Evolutionary conservation across 306 rosid genomes (phyloP).

Genomic region (Acacia melanoxylon): DNA sequence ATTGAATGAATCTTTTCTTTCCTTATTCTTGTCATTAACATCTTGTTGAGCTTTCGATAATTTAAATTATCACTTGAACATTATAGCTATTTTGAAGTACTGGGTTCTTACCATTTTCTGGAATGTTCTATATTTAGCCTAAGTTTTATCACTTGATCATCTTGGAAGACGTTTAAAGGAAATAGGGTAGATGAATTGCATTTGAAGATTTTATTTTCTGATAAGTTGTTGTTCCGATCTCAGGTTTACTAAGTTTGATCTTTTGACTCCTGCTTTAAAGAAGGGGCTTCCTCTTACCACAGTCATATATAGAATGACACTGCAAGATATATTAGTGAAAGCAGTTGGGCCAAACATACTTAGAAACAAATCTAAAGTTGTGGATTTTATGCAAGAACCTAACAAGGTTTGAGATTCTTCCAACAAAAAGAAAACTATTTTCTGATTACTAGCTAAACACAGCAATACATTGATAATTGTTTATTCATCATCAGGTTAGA

Average conservation of each 20-base stretch:
- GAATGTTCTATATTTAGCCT: background rate
- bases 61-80: background rate
- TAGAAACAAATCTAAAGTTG: slow-evolving; percentile 49
- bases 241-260: slow-evolving; percentile 47
- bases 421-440: background rate
- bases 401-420: slow-evolving; percentile 37
- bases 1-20: background rate
- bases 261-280: slow-evolving; percentile 45
- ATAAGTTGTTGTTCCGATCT: background rate
- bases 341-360: slow-evolving; percentile 47
- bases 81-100: background rate
- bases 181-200: background rate
- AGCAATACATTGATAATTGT: background rate
- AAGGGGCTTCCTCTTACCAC: slow-evolving; percentile 42
- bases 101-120: background rate
- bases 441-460: background rate
- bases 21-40: background rate
- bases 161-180: slow-evolving; percentile 6
- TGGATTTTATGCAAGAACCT: slow-evolving; percentile 40
- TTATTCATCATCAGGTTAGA: slow-evolving; percentile 30
- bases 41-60: background rate
- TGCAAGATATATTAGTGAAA: slow-evolving; percentile 49
- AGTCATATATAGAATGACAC: slow-evolving; percentile 48
- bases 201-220: background rate
- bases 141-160: background rate